These are phyloP conservation scores for Colletotrichum theobromicola DNA, from an alignment of 2,329 filamentous ascomycete species.

Conservation along the genomic window DNA sequence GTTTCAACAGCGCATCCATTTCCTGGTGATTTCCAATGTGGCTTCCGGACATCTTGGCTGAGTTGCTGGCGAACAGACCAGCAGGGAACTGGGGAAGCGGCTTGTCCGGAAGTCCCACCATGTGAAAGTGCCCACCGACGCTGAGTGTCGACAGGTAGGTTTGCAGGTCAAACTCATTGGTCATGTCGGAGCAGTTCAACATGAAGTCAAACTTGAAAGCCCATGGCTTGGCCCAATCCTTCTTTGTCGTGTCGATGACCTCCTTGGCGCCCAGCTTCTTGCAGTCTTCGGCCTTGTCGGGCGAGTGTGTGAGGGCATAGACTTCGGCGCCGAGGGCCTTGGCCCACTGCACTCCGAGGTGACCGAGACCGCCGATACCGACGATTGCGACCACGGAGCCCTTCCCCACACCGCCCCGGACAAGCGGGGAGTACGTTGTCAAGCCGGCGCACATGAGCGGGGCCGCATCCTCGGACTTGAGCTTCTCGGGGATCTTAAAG, in stretches of 20 bases:
- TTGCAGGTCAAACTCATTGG: conserved; percentile 58
- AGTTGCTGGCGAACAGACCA: conserved; percentile 45
- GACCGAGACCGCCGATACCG: conserved; percentile 76
- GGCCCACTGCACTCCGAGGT: conserved; percentile 75
- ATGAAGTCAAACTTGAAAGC: conserved; percentile 56
- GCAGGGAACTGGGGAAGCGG: conserved; percentile 48
- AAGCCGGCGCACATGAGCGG: conserved; percentile 82
- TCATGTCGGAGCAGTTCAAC: conserved; percentile 54
- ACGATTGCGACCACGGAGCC: conserved; percentile 76
- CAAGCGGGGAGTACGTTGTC: conserved; percentile 74
- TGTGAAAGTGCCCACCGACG: conserved; percentile 61
- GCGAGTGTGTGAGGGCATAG: conserved; percentile 67
- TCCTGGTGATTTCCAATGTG: conserved; percentile 67
- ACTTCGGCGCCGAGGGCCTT: conserved; percentile 72
- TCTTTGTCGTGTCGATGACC: conserved; percentile 50
- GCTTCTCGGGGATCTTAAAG: conserved; percentile 60
- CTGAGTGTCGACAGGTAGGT: conserved; percentile 56
- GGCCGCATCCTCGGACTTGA: conserved; percentile 56
- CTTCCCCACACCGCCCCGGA: conserved; percentile 69
- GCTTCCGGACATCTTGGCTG: conserved; percentile 46
- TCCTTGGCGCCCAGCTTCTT: conserved; percentile 66
- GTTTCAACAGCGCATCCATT: conserved; percentile 61
- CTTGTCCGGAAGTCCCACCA: conserved; percentile 61
- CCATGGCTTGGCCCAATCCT: conserved; percentile 63
- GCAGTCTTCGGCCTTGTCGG: conserved; percentile 63